These are phyloP conservation scores for Termitomyces sp. DNA, from an alignment of 768 basidiomycete genomes.

Conservation along the genomic window DNA sequence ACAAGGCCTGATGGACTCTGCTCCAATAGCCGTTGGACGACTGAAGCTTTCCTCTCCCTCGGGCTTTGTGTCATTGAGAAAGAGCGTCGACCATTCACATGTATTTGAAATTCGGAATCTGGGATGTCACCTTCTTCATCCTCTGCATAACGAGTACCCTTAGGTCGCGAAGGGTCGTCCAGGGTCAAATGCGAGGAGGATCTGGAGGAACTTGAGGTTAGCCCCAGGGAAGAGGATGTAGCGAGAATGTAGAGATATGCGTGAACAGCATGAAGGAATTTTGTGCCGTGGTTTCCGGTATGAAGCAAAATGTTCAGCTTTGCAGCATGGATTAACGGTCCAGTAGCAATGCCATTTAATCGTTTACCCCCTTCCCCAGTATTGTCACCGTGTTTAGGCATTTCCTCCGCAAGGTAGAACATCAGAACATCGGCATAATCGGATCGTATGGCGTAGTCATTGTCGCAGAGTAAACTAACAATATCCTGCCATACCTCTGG, in stretches of 20 bases:
- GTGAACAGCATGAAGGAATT: constrained; percentile 77
- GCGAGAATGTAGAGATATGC: constrained; percentile 80
- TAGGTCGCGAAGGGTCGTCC: constrained; percentile 23
- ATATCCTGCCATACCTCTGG: constrained; percentile 93
- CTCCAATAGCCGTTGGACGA: constrained; percentile 50
- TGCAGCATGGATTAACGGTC: constrained; percentile 41
- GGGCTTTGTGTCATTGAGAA: constrained; percentile 37
- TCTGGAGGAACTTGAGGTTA: constrained; percentile 34
- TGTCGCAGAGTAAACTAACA: constrained; percentile 77
- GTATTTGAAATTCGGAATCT: constrained; percentile 28
- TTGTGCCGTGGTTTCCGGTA: constrained; percentile 56
- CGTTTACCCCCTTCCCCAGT: constrained; percentile 46
- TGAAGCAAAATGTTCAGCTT: constrained; percentile 47
- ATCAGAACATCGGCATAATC: constrained; percentile 75
- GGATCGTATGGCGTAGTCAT: constrained; percentile 69
- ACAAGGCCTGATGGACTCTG: constrained; percentile 37
- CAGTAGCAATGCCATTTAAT: constrained; percentile 41
- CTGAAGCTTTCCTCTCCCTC: constrained; percentile 55
- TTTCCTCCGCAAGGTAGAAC: constrained; percentile 74
- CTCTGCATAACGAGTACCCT: constrained; percentile 26
- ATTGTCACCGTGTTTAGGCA: constrained; percentile 57
- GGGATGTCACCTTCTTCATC: constrained; percentile 22
- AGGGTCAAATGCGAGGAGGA: constrained; percentile 35
- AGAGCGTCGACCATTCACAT: constrained; percentile 41
- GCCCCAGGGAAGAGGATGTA: constrained; percentile 61